Evolutionary conservation across 345 rosid genomes (phyloP).

Genomic region (Jatropha curcas): DNA sequence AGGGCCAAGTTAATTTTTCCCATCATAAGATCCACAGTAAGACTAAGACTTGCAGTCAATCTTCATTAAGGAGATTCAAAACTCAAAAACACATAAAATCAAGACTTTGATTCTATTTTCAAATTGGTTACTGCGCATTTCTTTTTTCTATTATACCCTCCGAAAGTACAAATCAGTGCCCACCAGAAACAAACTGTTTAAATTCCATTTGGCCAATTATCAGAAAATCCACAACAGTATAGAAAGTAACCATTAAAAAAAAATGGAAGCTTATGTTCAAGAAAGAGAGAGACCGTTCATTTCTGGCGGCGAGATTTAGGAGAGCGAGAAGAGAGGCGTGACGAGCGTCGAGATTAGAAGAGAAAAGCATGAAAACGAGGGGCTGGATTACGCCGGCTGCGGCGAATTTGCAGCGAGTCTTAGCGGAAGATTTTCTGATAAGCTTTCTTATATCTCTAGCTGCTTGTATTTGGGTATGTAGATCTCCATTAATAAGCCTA

Average conservation of each 20-base stretch:
- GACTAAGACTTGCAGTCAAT: neutral
- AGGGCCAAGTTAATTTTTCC: neutral
- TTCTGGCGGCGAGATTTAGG: constrained; percentile 74
- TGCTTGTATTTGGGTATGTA: constrained; percentile 58
- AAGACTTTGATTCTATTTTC: neutral
- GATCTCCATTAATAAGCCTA: constrained; percentile 59
- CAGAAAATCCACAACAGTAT: neutral
- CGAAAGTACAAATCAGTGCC: neutral
- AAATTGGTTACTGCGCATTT: neutral
- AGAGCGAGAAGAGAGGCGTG: constrained; percentile 76
- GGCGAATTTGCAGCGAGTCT: constrained; percentile 62
- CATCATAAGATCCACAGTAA: neutral
- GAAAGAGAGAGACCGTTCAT: constrained; percentile 44
- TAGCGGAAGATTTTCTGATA: constrained; percentile 54
- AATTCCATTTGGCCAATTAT: neutral
- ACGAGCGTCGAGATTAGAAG: constrained; percentile 57
- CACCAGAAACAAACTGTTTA: neutral
- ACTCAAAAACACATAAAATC: neutral
- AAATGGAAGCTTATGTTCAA: neutral
- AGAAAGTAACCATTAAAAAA: neutral
- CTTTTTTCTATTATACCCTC: neutral
- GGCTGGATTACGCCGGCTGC: constrained; percentile 75
- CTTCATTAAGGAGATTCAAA: neutral
- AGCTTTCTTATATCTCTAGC: constrained; percentile 60
- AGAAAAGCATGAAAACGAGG: constrained; percentile 59